Evolutionary conservation across 2,329 filamentous ascomycete species (phyloP), one percentile per base, ranked within the genome.

Genomic region (Penicillium sp.): DNA sequence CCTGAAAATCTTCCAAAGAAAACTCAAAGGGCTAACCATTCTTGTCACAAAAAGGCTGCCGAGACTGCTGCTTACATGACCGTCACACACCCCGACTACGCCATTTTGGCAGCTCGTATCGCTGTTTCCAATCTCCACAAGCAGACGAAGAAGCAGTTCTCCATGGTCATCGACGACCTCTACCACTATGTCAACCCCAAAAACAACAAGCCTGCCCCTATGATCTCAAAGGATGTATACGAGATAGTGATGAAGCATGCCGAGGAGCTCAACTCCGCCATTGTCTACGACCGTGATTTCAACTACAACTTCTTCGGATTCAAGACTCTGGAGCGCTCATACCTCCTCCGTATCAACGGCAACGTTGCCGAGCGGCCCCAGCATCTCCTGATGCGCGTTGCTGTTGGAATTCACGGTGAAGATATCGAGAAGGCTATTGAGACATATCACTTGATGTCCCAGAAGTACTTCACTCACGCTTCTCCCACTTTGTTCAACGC

Each of bases 301-400:
- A 96, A 97, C 81, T 98, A 98, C 78, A 93, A 98, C 77, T 98
- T 95, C 77, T 98, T 98, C 65, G 93, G 93, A 56, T 98, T 98
- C 84, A 98, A 98, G 82, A 98, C 93, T 6, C 78, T 98, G 35
- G 93, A 98, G 78, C 85, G 93, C 52, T 98, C 93, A 66, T 98
- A 98, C 67, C 85, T 98, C 45, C 84, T 98, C 59, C 90, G 94
- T 68, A 86, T 97, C 58, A 82, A 96, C 63, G 90, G 90, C 69
- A 95, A 96, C 76, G 89, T 97, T 66, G 91, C 90, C 45, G 93
- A 98, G 77, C 84, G 93, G 64, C 93, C 93, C 39, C 93, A 98
- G 74, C 93, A 98, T 76, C 93, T 98, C 90, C 91, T 98, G 63
- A 98, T 98, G 93, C 89, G 93, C 80, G 93, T 98, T 46, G 83